Percentiles rank a stretch among this genome's conserved stretches.
phyloP scores from a whole-genome alignment of 2,329 filamentous ascomycete genomes.

The Elsinoe ampelina region DNA sequence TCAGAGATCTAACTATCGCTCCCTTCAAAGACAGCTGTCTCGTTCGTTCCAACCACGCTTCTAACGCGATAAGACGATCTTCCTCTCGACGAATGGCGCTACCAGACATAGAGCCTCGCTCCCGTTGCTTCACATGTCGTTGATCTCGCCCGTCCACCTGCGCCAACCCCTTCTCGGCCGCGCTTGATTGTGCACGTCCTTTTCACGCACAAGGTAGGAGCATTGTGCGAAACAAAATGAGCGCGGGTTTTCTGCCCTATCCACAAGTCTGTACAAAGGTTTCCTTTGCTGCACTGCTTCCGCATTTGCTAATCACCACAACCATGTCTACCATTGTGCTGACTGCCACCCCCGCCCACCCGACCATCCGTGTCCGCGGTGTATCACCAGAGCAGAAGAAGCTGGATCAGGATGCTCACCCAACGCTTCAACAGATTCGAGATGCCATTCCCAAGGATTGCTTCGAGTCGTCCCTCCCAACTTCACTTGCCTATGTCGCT shows the following conservation, averaged over 20 bases:
- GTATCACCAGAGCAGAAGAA: neutral
- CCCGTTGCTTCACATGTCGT: neutral
- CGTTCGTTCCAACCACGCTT: neutral
- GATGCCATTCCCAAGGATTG: constrained; percentile 91
- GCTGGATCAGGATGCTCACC: neutral
- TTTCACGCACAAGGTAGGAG: neutral
- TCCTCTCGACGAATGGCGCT: neutral
- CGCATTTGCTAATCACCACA: neutral
- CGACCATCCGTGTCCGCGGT: neutral
- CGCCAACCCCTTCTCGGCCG: neutral
- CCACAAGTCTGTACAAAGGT: neutral
- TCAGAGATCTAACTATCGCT: too few species aligned
- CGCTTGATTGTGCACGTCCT: neutral
- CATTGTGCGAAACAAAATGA: neutral
- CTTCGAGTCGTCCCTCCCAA: constrained; percentile 73
- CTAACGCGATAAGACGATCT: neutral
- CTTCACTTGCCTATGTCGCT: constrained; percentile 70
- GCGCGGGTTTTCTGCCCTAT: neutral
- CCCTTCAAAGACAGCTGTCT: neutral
- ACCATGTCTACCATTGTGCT: neutral
- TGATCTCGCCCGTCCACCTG: neutral
- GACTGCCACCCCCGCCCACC: neutral
- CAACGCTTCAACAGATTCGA: neutral
- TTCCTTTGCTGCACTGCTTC: neutral
- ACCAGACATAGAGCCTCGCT: neutral